Evolutionary conservation across 306 rosid genomes (phyloP).

Genomic region (Vigna angularis): DNA sequence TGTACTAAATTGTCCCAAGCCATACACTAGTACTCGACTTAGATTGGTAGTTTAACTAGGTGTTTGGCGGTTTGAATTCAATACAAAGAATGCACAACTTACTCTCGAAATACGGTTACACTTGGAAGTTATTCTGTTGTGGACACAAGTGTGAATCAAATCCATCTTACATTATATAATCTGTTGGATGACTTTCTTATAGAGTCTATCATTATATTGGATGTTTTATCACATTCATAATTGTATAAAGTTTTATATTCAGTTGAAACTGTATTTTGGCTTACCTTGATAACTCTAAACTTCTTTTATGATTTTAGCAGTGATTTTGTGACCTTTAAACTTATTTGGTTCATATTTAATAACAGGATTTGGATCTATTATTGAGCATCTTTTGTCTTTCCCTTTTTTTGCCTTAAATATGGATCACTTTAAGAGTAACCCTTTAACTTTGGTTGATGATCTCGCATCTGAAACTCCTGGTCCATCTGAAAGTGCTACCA

Average conservation of each 20-base stretch:
- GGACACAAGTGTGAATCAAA: neutral
- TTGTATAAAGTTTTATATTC: constrained; percentile 5
- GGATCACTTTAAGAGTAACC: no score
- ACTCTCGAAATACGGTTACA: neutral
- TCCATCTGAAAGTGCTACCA: no score
- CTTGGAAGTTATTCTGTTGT: neutral
- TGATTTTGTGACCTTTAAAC: no score
- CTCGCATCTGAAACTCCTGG: no score
- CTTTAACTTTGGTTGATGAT: no score
- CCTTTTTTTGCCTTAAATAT: no score
- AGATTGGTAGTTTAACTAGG: neutral
- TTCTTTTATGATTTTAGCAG: no score
- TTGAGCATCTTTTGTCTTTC: no score
- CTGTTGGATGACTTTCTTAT: constrained; percentile 1
- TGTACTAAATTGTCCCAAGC: neutral
- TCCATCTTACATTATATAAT: neutral
- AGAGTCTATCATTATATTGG: neutral
- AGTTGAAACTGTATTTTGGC: neutral
- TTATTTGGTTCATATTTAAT: no score
- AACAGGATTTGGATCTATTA: no score
- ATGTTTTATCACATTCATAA: constrained; percentile 5
- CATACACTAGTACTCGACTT: neutral
- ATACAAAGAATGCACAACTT: neutral
- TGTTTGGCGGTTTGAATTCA: neutral
- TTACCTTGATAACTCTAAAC: neutral